Evolutionary conservation across 73 alveolate genomes (phyloP), one percentile per base, ranked within the genome.

Genomic region (Stentor coeruleus): DNA sequence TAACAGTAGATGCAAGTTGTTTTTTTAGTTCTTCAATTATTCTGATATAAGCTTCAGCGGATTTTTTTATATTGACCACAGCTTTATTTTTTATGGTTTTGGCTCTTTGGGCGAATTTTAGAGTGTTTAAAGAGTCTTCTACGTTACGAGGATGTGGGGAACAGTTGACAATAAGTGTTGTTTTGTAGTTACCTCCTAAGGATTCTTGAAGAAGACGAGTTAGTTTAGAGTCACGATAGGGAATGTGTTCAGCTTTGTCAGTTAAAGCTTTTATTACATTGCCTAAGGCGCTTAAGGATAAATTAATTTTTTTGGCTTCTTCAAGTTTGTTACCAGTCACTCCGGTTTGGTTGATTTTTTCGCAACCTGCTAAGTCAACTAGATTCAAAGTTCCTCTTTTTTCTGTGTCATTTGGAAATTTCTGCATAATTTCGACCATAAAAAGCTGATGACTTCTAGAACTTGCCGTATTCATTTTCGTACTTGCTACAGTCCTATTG

Each of bases 21-120:
- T 75, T 39, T 35, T 75, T 31, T 15, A 75, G 58, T 75, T 75
- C 58, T 75, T 15, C 38, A n/a, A 75, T 75, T n/a, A 75, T 75
- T 40, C 39, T 75, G 28, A 75, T 75, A 2, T 75, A 75, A 39
- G 59, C 74, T 38, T 87, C 93, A 35, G 88, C 85, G 30, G 91
- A 81, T 37, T 83, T 49, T 38, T 87, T 89, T 59, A 89, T 86
- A 74, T 89, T 89, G 14, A 89, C 39, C 58, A 36, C 87, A 3
- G 82, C 93, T 38, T 83, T 89, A 74, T 89, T 89, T 75, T 89
- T 39, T 15, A 89, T 89, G 39, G 85, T 79, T 84, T 91, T 91
- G 0, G 99, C 99, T 77, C 98, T 91, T 74, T 95, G 93, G n/a
- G 99, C 99, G 82, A 95, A 95, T 82, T 95, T 93, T 4, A 95